Base-by-base conservation (phyloP, 257 asterid species). In the Penstemon davidsonii region DNA sequence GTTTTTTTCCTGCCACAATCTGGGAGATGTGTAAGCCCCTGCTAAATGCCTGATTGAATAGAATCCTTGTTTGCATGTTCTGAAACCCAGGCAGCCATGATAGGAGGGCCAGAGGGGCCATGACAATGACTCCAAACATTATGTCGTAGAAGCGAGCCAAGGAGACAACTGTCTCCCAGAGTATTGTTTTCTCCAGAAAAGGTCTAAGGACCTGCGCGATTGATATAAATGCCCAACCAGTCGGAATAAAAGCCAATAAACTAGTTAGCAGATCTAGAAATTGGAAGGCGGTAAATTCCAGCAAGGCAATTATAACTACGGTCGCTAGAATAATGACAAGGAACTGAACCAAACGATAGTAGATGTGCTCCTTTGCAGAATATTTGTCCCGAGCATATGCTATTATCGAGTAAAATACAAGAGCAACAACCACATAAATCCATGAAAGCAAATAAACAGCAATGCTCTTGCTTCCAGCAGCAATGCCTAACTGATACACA, bases 51-150 rank as follows among this genome's bases (percentile, higher is more conserved):
- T 93, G 92, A 72, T 93, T 93, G 84, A 93, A 90, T 45, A 93
- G 87, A 76, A 93, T 91, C 91, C 96, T 87, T 15, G 99, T 93
- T 86, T 93, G 99, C 99, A 90, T 93, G 63, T 95, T 86, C 73
- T 93, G 99, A 83, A 90, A 93, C 9, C 97, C 99, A 57, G 99
- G 97, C 78, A 90, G 76, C 99, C 99, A 93, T 57, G 99, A 93
- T 42, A 93, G 80, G 62, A 90, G 81, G 54, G 96, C 97, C 39
- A 90, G 84, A 1, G 99, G 99, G 66, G 62, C 77, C 97, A 93
- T 82, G 75, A 93, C 95, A 76, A 90, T 79, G 56, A 90, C 93
- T 59, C 97, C 99, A 72, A 93, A 88, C 96, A 88, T 83, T 42
- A 88, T 88, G 57, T 93, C 99, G 55, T 93, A 93, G 76, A 85